phyloP scores from a whole-genome alignment of 2,329 filamentous ascomycete genomes.

The Epicoccum sorghinum region DNA sequence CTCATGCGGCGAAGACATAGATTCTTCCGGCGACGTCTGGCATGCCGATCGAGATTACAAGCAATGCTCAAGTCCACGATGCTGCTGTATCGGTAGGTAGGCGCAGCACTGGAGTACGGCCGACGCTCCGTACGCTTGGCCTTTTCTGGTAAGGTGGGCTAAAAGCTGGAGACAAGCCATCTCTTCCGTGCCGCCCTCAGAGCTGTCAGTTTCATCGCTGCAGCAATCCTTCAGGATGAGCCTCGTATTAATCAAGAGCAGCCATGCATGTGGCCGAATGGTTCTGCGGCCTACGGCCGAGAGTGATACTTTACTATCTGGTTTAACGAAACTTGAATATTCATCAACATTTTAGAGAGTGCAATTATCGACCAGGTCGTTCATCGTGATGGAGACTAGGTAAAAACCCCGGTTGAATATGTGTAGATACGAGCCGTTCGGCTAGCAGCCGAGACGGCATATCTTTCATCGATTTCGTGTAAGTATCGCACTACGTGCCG shows the following conservation, averaged over 20 bases:
- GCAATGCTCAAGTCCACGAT: too few species aligned
- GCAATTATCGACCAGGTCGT: background rate
- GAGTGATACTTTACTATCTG: background rate
- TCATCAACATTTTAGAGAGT: background rate
- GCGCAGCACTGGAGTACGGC: too few species aligned
- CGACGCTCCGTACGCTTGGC: background rate
- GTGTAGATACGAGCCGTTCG: background rate
- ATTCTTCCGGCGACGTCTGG: too few species aligned
- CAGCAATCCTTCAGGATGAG: background rate
- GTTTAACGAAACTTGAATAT: background rate
- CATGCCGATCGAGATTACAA: too few species aligned
- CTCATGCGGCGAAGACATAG: too few species aligned
- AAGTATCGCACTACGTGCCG: slow-evolving; percentile 3
- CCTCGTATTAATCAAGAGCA: background rate
- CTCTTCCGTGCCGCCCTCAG: background rate
- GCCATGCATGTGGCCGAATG: background rate
- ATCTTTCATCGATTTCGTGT: background rate
- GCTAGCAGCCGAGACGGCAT: slow-evolving; percentile 3
- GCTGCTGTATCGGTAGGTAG: too few species aligned
- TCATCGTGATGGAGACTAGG: background rate
- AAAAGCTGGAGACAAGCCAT: background rate
- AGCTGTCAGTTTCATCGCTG: background rate
- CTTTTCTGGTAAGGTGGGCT: background rate
- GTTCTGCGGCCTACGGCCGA: background rate
- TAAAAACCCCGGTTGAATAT: background rate